These are phyloP conservation scores for Penicillium aurantiogriseum DNA, from an alignment of 2,329 filamentous ascomycete species.

Conservation along the genomic window DNA sequence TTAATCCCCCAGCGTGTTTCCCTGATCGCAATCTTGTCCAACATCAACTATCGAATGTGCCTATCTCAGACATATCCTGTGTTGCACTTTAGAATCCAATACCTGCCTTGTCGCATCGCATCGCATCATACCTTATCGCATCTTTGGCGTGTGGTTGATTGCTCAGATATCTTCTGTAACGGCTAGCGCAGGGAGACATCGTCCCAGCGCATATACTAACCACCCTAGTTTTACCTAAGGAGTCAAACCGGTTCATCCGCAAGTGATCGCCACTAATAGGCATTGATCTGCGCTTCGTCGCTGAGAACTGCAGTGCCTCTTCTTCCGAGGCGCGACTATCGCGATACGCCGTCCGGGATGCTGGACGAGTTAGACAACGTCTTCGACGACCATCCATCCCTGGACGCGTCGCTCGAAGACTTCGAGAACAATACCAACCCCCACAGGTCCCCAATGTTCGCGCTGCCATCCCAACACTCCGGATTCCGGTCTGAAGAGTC, in stretches of 20 bases:
- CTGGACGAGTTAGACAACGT: conserved; percentile 48
- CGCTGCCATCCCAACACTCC: conserved; percentile 60
- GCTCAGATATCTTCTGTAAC: conserved; percentile 17
- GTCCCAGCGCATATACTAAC: conserved; percentile 21
- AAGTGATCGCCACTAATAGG: conserved; percentile 11
- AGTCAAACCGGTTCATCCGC: conserved; percentile 5
- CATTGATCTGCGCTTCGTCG: conserved; percentile 18
- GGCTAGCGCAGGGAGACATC: conserved; percentile 14
- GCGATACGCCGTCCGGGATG: conserved; percentile 42
- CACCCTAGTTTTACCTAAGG: conserved; percentile 1
- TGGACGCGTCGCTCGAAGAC: conserved; percentile 61
- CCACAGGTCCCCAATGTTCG: conserved; percentile 53
- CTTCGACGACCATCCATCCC: conserved; percentile 59
- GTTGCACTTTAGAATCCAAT: neutral
- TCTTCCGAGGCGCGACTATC: conserved; percentile 24
- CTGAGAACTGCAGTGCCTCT: conserved; percentile 21
- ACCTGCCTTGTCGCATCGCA: conserved; percentile 12
- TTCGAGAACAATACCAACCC: conserved; percentile 55
- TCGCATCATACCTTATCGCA: conserved; percentile 24
- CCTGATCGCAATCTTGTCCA: conserved; percentile 6
- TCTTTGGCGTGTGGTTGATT: conserved; percentile 25
- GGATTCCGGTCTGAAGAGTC: conserved; percentile 59
- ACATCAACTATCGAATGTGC: conserved; percentile 5
- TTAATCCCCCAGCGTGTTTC: conserved; percentile 6
- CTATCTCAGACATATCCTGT: conserved; percentile 2